Evolutionary conservation across 164 flowering plant genomes (phyloP), one percentile per base, ranked within the genome.

Genomic region (Berberis vulgaris): DNA sequence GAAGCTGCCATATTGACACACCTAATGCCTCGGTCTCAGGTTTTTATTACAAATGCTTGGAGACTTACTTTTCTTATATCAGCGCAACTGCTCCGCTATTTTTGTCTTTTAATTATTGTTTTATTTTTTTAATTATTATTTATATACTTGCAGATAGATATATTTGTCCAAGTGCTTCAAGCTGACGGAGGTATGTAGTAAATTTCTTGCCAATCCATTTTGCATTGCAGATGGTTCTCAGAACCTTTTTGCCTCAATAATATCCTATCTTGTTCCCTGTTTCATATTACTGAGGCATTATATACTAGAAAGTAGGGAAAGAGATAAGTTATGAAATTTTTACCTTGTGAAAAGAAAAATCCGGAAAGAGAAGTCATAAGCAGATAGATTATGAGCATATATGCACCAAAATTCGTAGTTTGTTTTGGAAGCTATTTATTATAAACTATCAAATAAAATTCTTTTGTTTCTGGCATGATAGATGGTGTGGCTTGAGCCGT

Each of bases 131-230:
- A 38, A 13, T 63, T 64, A n/a, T 74, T n/a, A 40, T 54, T 45
- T 3, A 38, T 58, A 26, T 52, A 52, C 41, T 2, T 72, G 74
- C 86, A 94, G 99, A 94, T 94, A 58, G 99, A 94, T 73, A 87
- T 94, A 46, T 94, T 81, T 78, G 88, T 94, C 57, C 97, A 94
- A 81, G 99, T 94, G 76, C 95, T 94, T 63, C 99, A 94, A 77
- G 99, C 99, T 63, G 99, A 94, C 82, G 99, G 96, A 76, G 99
- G 99, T 94, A 84, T 63, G 63, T 52, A 47, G 49, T 12, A 52
- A 52, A 1, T 10, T 52, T 52, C n/a, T 9, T 1, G 8, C 54
- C 1, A 11, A 1, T 52, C n/a, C 54, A 52, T 10, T 52, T 10
- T 52, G 26, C 26, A 26, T 26, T 26, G 26, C 54, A 46, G 8